Conservation (phyloP, 1,284 basidiomycete genomes). For the Leucoagaricus sp. region DNA sequence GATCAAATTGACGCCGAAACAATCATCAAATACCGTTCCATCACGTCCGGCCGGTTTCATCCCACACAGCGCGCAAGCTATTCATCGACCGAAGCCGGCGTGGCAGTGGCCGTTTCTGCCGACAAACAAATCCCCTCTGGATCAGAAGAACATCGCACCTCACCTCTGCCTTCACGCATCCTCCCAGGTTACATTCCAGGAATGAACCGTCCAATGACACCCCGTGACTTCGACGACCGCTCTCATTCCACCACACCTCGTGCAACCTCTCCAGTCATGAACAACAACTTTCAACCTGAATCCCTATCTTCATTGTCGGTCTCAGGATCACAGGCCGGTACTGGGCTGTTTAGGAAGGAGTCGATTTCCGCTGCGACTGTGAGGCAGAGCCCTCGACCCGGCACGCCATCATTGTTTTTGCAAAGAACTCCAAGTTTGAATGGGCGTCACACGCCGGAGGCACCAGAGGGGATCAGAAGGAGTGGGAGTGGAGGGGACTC, state of each 20-base stretch:
- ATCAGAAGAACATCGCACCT: conserved; percentile 48
- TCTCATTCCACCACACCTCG: conserved; percentile 80
- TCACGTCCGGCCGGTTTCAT: background rate
- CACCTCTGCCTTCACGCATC: conserved; percentile 63
- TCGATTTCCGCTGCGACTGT: conserved; percentile 17
- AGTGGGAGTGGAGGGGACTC: conserved; percentile 30
- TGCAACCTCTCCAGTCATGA: conserved; percentile 60
- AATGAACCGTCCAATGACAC: conserved; percentile 86
- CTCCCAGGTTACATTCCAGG: conserved; percentile 84
- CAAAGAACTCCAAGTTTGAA: conserved; percentile 47
- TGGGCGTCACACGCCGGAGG: conserved; percentile 60
- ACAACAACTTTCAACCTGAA: conserved; percentile 20
- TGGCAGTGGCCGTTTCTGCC: conserved; percentile 68
- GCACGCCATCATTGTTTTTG: conserved; percentile 50
- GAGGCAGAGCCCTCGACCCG: conserved; percentile 46
- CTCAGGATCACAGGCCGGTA: conserved; percentile 31
- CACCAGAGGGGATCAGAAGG: conserved; percentile 41
- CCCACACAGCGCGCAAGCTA: conserved; percentile 32
- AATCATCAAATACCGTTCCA: background rate
- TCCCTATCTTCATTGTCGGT: conserved; percentile 27
- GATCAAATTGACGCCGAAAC: conserved; percentile 2
- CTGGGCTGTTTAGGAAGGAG: conserved; percentile 27
- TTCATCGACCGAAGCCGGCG: conserved; percentile 55
- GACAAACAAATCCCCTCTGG: conserved; percentile 49
- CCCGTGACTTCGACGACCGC: conserved; percentile 67